These are phyloP conservation scores for Phytophthora ohioensis DNA, from an alignment of 352 stramenopile species.

Conservation along the genomic window DNA sequence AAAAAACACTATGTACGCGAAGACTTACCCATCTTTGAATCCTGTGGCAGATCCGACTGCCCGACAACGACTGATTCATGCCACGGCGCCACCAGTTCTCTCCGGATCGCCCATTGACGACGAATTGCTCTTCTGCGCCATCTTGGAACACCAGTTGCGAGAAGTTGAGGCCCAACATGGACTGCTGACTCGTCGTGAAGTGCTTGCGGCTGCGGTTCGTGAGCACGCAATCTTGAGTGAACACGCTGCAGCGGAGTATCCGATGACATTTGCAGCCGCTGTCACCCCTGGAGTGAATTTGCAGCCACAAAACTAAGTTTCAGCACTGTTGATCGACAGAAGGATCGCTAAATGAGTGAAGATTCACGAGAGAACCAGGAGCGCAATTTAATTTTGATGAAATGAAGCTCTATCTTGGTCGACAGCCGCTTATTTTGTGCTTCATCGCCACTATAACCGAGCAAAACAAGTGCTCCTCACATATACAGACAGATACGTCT, in stretches of 20 bases:
- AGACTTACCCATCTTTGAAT: constrained; percentile 26
- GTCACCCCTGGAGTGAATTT: constrained; percentile 25
- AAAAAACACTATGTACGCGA: constrained; percentile 22
- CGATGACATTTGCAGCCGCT: constrained; percentile 16
- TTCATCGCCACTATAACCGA: no score
- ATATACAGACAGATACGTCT: no score
- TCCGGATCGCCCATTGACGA: constrained; percentile 13
- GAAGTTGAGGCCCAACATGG: constrained; percentile 29
- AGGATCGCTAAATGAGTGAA: no score
- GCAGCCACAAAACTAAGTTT: neutral
- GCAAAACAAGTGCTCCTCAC: no score
- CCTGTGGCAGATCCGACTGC: constrained; percentile 17
- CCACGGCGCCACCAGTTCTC: constrained; percentile 21
- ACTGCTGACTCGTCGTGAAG: constrained; percentile 18
- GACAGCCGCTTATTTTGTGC: no score
- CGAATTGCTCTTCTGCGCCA: constrained; percentile 23
- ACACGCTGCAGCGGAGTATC: constrained; percentile 19
- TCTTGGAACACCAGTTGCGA: constrained; percentile 25
- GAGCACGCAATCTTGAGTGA: constrained; percentile 22
- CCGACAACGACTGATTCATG: constrained; percentile 19
- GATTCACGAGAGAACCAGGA: no score
- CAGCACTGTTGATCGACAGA: neutral
- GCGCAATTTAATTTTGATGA: no score
- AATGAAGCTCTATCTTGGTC: no score
- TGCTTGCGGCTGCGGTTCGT: constrained; percentile 20